These are phyloP conservation scores for Diaporthe amygdali DNA, from an alignment of 2,329 filamentous ascomycete species.

Conservation along the genomic window DNA sequence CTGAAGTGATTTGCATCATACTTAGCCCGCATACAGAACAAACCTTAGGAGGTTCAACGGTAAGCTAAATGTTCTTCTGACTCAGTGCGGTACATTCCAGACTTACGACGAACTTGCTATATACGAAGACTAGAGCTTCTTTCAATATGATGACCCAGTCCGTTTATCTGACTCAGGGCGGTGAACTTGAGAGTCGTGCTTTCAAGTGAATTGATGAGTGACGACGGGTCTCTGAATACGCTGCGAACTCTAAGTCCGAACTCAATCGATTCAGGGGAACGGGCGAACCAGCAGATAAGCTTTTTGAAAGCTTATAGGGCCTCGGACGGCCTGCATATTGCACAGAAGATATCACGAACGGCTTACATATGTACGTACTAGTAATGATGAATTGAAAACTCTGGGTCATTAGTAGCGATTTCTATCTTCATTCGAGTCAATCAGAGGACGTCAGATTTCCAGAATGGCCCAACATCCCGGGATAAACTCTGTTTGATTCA, in stretches of 20 bases:
- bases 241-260: not conserved
- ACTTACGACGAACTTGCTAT: not conserved
- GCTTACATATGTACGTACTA: not conserved
- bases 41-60: not conserved
- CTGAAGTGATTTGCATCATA: too few relatives aligned
- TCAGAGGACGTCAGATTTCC: too few relatives aligned
- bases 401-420: not conserved
- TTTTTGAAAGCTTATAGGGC: not conserved
- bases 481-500: not conserved
- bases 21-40: not conserved
- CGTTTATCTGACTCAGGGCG: not conserved
- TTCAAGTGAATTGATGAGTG: not conserved
- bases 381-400: not conserved
- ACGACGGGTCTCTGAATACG: not conserved
- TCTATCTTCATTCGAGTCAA: too few relatives aligned
- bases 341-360: not conserved
- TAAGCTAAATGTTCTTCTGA: not conserved
- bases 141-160: not conserved
- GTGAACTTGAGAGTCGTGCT: not conserved
- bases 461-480: not conserved
- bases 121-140: not conserved
- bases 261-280: not conserved
- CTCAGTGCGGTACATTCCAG: not conserved
- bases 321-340: not conserved
- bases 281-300: not conserved